Evolutionary conservation across 2,329 filamentous ascomycete species (phyloP), one percentile per base, ranked within the genome.

Genomic region (Ophiostoma quercus): DNA sequence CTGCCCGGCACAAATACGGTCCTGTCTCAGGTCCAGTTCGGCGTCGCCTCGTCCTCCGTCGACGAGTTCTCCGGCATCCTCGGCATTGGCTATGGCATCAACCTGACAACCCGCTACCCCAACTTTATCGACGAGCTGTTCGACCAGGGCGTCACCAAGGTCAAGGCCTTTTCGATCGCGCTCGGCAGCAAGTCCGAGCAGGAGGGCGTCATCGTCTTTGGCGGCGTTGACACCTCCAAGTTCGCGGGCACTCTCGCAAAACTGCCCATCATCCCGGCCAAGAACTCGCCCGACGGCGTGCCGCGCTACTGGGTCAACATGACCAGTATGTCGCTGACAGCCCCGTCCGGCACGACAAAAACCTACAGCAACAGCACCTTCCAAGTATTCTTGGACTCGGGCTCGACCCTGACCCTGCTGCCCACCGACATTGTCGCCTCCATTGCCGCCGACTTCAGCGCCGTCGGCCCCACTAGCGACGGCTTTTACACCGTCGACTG

Each of bases 361-460:
- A 74, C 74, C 71, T 83, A 82, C 73, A 68, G 75, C 54, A 77
- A 78, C 74, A 79, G 79, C 63, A 74, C 74, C 19, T 79, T 83
- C 73, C 81, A 86, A 14, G 88, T 90, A 12, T 87, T 92, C 68
- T 83, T 92, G 62, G 90, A 92, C 78, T 90, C 87, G 34, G 90
- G 90, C 7, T 88, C 87, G 32, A 91, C 88, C 16, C 81, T 91
- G 74, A 89, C 86, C 67, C 85, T 91, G 69, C 81, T 92, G 1
- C 90, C 90, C 0, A 79, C 84, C 69, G 76, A 77, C 25, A 78
- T 92, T 41, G 84, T 84, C 60, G 74, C 78, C n/a, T 73, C 75
- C 60, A 82, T 88, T 41, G 83, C 83, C 25, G 74, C 77, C 29
- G 82, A 84, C 73, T 83, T 88, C 69, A 83, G 82, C 12, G 80